Percentiles rank a stretch among this genome's conserved stretches.
Evolutionary conservation across 2,329 filamentous ascomycete genomes (phyloP).

Genomic region (Calonectria crousiana): DNA sequence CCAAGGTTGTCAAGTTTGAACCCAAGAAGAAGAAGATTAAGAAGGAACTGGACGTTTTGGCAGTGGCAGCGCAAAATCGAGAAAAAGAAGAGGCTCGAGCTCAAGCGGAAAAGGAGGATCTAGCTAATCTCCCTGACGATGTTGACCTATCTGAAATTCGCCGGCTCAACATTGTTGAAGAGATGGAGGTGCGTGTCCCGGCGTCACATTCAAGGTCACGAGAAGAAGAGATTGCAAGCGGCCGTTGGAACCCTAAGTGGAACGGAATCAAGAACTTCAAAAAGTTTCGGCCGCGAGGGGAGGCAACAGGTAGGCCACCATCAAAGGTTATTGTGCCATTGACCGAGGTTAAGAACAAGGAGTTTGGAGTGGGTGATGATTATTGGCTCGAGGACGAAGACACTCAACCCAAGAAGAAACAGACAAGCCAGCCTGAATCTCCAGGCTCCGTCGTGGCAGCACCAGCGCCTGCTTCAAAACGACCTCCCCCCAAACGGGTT

Average conservation of each 20-base stretch:
- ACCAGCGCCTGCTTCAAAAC: slow-evolving; percentile 24
- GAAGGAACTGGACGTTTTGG: slow-evolving; percentile 76
- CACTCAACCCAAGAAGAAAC: slow-evolving; percentile 46
- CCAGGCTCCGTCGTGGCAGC: slow-evolving; percentile 25
- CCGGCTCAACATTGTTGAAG: slow-evolving; percentile 80
- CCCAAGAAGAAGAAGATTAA: slow-evolving; percentile 66
- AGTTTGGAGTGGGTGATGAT: slow-evolving; percentile 79
- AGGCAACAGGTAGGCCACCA: slow-evolving; percentile 55
- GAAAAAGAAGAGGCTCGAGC: slow-evolving; percentile 76
- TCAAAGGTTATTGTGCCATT: slow-evolving; percentile 75
- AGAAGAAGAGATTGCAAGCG: slow-evolving; percentile 65
- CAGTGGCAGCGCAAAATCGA: slow-evolving; percentile 70
- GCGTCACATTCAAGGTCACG: slow-evolving; percentile 44
- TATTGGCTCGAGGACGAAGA: slow-evolving; percentile 76
- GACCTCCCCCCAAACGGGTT: slow-evolving; percentile 31
- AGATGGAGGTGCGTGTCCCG: slow-evolving; percentile 72
- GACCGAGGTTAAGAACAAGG: slow-evolving; percentile 77
- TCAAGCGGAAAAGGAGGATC: slow-evolving; percentile 65
- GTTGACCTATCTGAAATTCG: slow-evolving; percentile 81
- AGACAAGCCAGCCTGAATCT: slow-evolving; percentile 39
- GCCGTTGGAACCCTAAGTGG: slow-evolving; percentile 88
- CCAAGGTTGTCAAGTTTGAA: slow-evolving; percentile 28
- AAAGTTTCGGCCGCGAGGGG: slow-evolving; percentile 77
- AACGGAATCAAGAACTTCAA: slow-evolving; percentile 98
- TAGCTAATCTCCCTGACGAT: slow-evolving; percentile 67